Evolutionary conservation across 495 filamentous ascomycete species (phyloP).

Genomic region (Hypoxylon cercidicola): DNA sequence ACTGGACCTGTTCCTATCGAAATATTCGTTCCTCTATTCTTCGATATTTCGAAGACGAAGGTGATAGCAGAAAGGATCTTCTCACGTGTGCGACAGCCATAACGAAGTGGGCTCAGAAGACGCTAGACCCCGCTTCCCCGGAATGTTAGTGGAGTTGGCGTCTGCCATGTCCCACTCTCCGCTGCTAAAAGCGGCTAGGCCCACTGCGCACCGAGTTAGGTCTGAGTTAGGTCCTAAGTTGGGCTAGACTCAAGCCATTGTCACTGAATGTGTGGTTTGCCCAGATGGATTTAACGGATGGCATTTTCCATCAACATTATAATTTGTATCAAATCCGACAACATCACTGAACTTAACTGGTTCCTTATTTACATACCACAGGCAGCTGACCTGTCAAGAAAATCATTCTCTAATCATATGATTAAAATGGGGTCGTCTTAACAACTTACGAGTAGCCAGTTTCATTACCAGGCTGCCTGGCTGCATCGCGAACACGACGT

Average conservation of each 20-base stretch:
- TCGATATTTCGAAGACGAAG: constrained; percentile 4
- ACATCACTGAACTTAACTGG: too few relatives aligned
- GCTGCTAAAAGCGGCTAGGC: constrained; percentile 20
- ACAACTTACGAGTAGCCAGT: constrained; percentile 4
- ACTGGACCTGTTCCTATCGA: background rate
- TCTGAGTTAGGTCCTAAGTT: constrained; percentile 15
- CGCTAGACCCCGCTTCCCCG: constrained; percentile 43
- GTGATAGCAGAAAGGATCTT: constrained; percentile 15
- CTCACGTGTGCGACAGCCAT: constrained; percentile 33
- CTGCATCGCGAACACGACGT: background rate
- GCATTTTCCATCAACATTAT: background rate
- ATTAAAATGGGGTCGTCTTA: too few relatives aligned
- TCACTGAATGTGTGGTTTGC: background rate
- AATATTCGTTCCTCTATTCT: background rate
- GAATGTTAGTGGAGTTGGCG: constrained; percentile 26
- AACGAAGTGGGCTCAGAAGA: constrained; percentile 27
- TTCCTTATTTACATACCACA: too few relatives aligned
- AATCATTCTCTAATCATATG: too few relatives aligned
- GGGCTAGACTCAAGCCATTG: constrained; percentile 2
- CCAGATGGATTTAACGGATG: background rate
- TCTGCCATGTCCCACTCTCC: constrained; percentile 10
- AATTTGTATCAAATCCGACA: too few relatives aligned
- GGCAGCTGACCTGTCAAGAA: too few relatives aligned
- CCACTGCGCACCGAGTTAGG: constrained; percentile 9
- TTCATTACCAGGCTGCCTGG: background rate